Base-by-base conservation (phyloP, 768 basidiomycete genomes). In the Boletus insuetus region DNA sequence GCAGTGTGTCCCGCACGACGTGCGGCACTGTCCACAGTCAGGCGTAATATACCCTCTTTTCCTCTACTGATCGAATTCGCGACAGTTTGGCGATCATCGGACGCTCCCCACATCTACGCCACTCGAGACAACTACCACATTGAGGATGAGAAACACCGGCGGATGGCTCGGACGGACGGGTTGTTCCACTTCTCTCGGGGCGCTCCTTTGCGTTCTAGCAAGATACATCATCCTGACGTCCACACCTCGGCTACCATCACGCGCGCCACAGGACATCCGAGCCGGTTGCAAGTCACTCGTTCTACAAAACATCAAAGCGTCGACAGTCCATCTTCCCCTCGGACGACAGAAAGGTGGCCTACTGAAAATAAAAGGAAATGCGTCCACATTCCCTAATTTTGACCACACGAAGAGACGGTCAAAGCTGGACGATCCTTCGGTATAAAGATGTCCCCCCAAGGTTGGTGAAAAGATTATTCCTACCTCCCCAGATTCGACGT, bases 391-490 rank as follows among this genome's bases (percentile, higher is more conserved):
- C 42, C 34, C 41, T 24, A 40, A 9, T 19, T 10, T 45, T 37
- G 16, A 32, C 61, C 53, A 59, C 50, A 45, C 20, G 6, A 17
- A 17, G 17, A 22, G n/a, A 17, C 31, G 6, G n/a, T 20, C 24
- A 24, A 54, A n/a, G 45, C 32, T 56, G 58, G 51, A 47, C 46
- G 6, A n/a, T 24, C 37, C 12, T 46, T 20, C 7, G 4, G 20
- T 60, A 61, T 61, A 61, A 60, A 34, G 3, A 31, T 37, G 11
- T 14, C 31, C 35, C 19, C 4, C 38, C 13, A 38, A 56, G 32
- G 58, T 63, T 16, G 0, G 42, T 24, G 42, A 24, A 22, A 20
- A 22, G 20, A 42, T 4, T 22, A 22, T 10, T 16, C 17, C 17
- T 13, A 14, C 6, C 2, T 42, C 41, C 6, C 3, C 12, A 24